A percentile compares a stretch with the other conserved stretches of the same genome.
Evolutionary conservation across 345 rosid species (phyloP).

Genomic region (Syzygium aromaticum): DNA sequence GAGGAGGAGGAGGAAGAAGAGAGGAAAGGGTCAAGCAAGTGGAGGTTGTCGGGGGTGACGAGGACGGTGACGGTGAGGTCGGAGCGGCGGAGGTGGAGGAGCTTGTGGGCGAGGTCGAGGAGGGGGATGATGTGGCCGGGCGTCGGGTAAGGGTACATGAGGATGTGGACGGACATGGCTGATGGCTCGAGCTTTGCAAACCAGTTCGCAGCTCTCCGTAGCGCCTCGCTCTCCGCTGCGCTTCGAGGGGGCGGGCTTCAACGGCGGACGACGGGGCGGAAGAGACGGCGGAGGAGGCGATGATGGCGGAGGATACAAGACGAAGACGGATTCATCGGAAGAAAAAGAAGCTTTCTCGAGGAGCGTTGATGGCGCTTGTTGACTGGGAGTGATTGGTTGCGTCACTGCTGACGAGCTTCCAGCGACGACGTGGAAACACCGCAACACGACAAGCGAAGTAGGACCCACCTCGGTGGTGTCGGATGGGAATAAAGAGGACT

Average conservation of each 20-base stretch:
- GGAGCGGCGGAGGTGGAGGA: conserved; percentile 9
- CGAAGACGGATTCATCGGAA: background rate
- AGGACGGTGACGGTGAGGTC: background rate
- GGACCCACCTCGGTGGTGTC: background rate
- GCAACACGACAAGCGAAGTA: background rate
- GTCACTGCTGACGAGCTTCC: background rate
- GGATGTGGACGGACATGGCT: conserved; percentile 22
- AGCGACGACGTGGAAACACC: background rate
- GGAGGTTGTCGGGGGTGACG: conserved; percentile 12
- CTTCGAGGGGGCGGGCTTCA: background rate
- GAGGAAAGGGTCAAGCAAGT: conserved; percentile 28
- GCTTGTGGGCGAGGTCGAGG: conserved; percentile 20
- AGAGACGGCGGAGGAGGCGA: background rate
- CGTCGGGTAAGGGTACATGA: conserved; percentile 62
- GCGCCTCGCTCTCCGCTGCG: background rate
- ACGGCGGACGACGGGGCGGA: background rate
- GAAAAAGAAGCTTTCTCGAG: background rate
- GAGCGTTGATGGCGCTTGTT: too few species aligned
- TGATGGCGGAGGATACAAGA: background rate
- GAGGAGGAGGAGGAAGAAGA: conserved; percentile 31
- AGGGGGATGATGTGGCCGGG: conserved; percentile 63
- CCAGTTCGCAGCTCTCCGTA: too few species aligned
- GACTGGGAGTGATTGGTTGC: background rate
- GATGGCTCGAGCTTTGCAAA: too few species aligned
- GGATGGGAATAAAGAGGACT: background rate